Evolutionary conservation across 192 early-diverging fungal species (phyloP).

Genomic region (Dissophora globulifera): DNA sequence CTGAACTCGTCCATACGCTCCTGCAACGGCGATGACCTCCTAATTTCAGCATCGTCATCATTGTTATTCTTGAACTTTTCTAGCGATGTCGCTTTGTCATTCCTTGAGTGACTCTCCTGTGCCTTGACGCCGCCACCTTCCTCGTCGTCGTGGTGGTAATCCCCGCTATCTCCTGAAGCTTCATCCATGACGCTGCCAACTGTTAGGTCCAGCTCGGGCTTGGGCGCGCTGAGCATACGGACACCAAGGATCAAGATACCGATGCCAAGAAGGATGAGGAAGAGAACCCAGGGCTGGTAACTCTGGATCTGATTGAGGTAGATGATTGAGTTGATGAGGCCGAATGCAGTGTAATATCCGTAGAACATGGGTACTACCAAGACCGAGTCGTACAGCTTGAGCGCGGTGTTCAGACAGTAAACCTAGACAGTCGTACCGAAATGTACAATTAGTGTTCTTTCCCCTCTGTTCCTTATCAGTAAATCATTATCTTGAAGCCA

Average conservation of each 20-base stretch:
- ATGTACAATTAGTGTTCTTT: background rate
- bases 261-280: slow-evolving; percentile 62
- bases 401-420: slow-evolving; percentile 66
- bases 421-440: slow-evolving; percentile 47
- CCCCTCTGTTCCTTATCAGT: no score
- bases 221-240: slow-evolving; percentile 57
- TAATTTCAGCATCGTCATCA: no score
- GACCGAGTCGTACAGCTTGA: slow-evolving; percentile 66
- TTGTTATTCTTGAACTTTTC: no score
- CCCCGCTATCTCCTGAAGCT: background rate
- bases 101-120: no score
- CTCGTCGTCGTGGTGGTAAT: slow-evolving; percentile 14
- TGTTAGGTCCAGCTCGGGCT: slow-evolving; percentile 24
- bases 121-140: slow-evolving; percentile 3
- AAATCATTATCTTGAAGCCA: no score
- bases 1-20: no score
- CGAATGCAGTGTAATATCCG: slow-evolving; percentile 65
- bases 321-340: slow-evolving; percentile 69
- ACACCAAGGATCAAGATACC: slow-evolving; percentile 63
- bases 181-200: background rate
- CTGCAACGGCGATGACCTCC: no score
- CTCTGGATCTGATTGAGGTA: slow-evolving; percentile 62
- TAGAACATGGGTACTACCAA: slow-evolving; percentile 70
- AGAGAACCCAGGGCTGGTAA: slow-evolving; percentile 61
- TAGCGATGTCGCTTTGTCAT: no score